Evolutionary conservation across 1,139 yeast genomes (phyloP), one percentile per base, ranked within the genome.

Genomic region (Casaregolazyma suthepensis): DNA sequence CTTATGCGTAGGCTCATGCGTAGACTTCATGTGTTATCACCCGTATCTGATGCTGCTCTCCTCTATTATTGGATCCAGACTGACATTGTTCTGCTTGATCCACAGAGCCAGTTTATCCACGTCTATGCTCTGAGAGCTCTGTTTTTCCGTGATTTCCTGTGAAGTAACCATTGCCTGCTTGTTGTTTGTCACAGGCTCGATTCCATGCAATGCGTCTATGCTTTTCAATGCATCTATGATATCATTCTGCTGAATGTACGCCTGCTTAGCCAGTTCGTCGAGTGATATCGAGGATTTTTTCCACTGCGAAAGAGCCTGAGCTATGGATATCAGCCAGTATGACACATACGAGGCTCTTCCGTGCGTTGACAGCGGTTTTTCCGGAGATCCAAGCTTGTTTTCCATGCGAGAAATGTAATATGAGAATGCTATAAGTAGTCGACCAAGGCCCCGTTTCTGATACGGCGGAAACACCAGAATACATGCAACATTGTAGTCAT

Each of bases 391-490:
- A n/a, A 45, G 37, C 19, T 43, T 26, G n/a, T 37, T 26, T n/a
- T 43, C 45, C n/a, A 23, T 31, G 35, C 43, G 18, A 54, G 96
- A 90, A 31, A 75, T 68, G 26, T 78, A 82, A 64, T 91, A 93
- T 53, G 94, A 89, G 61, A 89, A 87, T 56, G 88, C 91, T 31
- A 93, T 88, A 46, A 93, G 67, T 15, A 88, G 72, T 3, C 88
- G 81, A 0, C 99, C 99, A 40, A 91, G 69, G 20, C 82, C 85
- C 43, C 79, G 77, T 54, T 89, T 75, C 66, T 93, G 99, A 66
- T 82, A 93, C 1, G 96, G 97, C 0, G 99, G 99, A 59, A 93
- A 87, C 3, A 89, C 81, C 61, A 95, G 77, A 22, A 93, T 87
- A 66, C 98, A 93, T 0, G 97, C 96, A 50, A 93, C 72, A 66